A percentile compares a stretch with the other conserved stretches of the same genome.
Conservation (phyloP, 306 rosid species). For the Vigna nakashimae region DNA sequence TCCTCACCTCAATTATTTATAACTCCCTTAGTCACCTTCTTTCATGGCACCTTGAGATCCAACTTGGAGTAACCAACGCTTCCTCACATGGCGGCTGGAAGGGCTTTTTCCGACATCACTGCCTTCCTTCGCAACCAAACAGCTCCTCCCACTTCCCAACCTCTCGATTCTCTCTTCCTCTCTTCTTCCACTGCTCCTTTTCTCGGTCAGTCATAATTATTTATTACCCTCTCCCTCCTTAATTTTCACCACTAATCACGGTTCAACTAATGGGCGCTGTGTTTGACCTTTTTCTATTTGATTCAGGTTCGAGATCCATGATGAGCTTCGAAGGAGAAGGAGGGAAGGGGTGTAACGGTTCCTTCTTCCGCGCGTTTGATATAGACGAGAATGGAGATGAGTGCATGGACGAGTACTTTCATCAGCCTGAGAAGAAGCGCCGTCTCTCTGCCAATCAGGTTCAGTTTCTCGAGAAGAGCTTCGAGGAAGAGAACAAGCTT, state of each 20-base stretch:
- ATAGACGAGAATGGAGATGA: conserved; percentile 67
- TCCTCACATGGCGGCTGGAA: conserved; percentile 61
- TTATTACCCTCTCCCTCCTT: neutral
- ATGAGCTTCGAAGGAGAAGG: conserved; percentile 72
- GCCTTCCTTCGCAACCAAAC: conserved; percentile 59
- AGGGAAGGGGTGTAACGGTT: conserved; percentile 51
- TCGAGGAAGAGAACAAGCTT: conserved; percentile 84
- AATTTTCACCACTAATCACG: no score
- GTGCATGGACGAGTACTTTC: conserved; percentile 64
- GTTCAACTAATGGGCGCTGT: neutral
- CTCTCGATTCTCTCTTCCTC: conserved; percentile 65
- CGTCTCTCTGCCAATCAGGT: conserved; percentile 70
- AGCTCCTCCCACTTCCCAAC: conserved; percentile 44
- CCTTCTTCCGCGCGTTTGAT: conserved; percentile 54
- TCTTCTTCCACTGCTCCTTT: conserved; percentile 66
- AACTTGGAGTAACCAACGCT: neutral
- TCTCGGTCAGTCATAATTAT: conserved; percentile 53
- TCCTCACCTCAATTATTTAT: neutral
- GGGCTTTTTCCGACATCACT: conserved; percentile 50
- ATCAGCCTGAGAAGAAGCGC: conserved; percentile 82
- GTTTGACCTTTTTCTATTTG: neutral
- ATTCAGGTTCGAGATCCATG: conserved; percentile 74
- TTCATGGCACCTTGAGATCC: conserved; percentile 38
- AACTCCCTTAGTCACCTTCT: neutral
- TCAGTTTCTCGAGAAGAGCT: conserved; percentile 87